These are phyloP conservation scores for Pilaira anomala DNA, from an alignment of 192 early-diverging fungal species.

Conservation along the genomic window DNA sequence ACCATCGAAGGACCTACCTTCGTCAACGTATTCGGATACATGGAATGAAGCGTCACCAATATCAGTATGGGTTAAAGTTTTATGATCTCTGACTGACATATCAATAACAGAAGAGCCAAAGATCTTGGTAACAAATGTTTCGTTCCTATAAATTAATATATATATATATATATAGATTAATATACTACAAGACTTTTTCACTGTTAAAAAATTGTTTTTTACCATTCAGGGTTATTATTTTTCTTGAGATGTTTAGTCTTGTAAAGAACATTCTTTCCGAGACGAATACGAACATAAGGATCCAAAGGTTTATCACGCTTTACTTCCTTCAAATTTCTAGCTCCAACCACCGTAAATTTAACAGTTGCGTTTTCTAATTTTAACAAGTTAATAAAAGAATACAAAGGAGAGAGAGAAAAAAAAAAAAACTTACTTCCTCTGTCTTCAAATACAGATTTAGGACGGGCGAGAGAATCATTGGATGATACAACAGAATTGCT, in stretches of 20 bases:
- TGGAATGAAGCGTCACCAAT: slow-evolving; percentile 56
- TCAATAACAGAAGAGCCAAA: slow-evolving; percentile 38
- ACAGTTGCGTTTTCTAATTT: slow-evolving; percentile 36
- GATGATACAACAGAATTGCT: neutral
- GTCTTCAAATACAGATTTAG: slow-evolving; percentile 3
- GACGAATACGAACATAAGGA: slow-evolving; percentile 57
- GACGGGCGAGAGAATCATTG: neutral
- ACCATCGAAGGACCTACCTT: slow-evolving; percentile 18
- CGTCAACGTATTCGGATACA: slow-evolving; percentile 49
- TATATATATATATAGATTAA: neutral
- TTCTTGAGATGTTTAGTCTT: slow-evolving; percentile 71
- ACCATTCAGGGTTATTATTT: slow-evolving; percentile 59
- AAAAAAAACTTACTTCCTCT: slow-evolving; percentile 14
- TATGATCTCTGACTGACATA: slow-evolving; percentile 62
- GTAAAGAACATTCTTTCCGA: slow-evolving; percentile 55
- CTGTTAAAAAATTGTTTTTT: neutral
- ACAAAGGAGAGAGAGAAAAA: neutral
- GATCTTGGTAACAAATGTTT: slow-evolving; percentile 17
- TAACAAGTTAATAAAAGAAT: neutral
- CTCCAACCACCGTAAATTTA: slow-evolving; percentile 41
- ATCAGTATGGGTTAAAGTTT: slow-evolving; percentile 55
- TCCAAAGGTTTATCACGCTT: slow-evolving; percentile 25
- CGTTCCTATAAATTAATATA: slow-evolving; percentile 21
- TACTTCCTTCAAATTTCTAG: slow-evolving; percentile 37
- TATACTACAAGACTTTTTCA: slow-evolving; percentile 13